A percentile compares a stretch with the other conserved stretches of the same genome.
phyloP scores from a whole-genome alignment of 257 asterid genomes.

The Marsdenia floribunda region DNA sequence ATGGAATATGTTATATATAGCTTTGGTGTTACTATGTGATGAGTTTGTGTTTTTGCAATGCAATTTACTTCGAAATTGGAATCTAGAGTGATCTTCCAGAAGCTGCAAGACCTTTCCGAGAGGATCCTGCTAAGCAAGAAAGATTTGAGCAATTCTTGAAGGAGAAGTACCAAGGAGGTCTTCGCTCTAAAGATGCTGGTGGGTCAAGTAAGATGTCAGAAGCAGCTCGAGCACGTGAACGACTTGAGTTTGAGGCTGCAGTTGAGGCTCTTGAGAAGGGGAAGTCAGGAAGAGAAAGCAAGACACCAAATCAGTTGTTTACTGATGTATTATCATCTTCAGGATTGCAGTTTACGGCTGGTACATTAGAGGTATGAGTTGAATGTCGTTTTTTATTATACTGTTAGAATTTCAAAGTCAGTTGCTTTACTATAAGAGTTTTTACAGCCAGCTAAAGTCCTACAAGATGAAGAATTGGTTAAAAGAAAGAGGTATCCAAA shows the following conservation, averaged over 20 bases:
- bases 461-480: constrained; percentile 41
- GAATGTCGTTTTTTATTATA: constrained; percentile 11
- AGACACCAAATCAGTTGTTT: constrained; percentile 45
- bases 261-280: constrained; percentile 60
- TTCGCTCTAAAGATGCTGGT: constrained; percentile 74
- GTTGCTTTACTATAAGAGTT: constrained; percentile 13
- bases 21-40: background rate
- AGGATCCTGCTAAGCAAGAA: constrained; percentile 77
- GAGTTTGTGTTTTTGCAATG: background rate
- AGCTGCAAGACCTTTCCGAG: constrained; percentile 53
- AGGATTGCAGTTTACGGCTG: constrained; percentile 68
- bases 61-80: constrained; percentile 1
- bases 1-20: constrained; percentile 1
- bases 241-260: constrained; percentile 85
- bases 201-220: constrained; percentile 91
- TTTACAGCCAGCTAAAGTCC: constrained; percentile 46
- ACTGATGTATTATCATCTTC: constrained; percentile 41
- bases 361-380: constrained; percentile 58
- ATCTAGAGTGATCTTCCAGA: constrained; percentile 53
- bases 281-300: constrained; percentile 40
- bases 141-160: constrained; percentile 94
- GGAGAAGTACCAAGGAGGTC: constrained; percentile 94
- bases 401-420: constrained; percentile 5
- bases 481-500: constrained; percentile 55
- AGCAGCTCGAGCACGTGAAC: constrained; percentile 97